phyloP scores from a whole-genome alignment of 1,139 yeast species.

The Kodamaea plutei region DNA sequence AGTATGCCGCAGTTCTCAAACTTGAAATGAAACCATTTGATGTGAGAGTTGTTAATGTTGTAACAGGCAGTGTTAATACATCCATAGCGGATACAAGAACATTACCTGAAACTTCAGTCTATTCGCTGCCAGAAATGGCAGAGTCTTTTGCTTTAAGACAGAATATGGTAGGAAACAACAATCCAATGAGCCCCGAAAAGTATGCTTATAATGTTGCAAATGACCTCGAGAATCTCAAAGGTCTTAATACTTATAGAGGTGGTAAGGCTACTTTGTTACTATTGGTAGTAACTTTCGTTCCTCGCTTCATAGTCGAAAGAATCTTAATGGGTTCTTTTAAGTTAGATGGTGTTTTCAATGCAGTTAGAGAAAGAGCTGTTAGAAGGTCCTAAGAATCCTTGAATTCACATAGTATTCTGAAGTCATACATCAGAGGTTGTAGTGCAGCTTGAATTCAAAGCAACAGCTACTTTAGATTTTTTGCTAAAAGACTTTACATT shows the following conservation, averaged over 20 bases:
- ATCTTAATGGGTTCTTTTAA: neutral
- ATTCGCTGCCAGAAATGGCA: constrained; percentile 46
- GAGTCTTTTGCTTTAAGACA: constrained; percentile 50
- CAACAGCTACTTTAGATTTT: too few species aligned
- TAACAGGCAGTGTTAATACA: constrained; percentile 65
- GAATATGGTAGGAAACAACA: constrained; percentile 40
- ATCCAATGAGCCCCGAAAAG: constrained; percentile 54
- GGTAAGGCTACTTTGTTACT: constrained; percentile 5
- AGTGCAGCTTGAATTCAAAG: too few species aligned
- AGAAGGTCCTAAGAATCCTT: too few species aligned
- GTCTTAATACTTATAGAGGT: constrained; percentile 7
- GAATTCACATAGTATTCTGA: too few species aligned
- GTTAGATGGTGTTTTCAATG: constrained; percentile 1
- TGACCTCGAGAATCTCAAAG: constrained; percentile 34
- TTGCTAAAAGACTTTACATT: too few species aligned
- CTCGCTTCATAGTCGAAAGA: neutral
- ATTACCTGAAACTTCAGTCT: constrained; percentile 54
- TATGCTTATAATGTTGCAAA: constrained; percentile 55
- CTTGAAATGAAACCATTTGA: constrained; percentile 71
- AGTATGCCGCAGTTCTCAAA: constrained; percentile 58
- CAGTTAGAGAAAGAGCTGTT: too few species aligned
- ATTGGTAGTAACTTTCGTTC: neutral
- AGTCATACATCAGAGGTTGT: too few species aligned
- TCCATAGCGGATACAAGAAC: constrained; percentile 50
- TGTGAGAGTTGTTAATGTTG: constrained; percentile 65